Evolutionary conservation across 2,329 filamentous ascomycete species (phyloP).

Genomic region (Ophiostoma sp.): DNA sequence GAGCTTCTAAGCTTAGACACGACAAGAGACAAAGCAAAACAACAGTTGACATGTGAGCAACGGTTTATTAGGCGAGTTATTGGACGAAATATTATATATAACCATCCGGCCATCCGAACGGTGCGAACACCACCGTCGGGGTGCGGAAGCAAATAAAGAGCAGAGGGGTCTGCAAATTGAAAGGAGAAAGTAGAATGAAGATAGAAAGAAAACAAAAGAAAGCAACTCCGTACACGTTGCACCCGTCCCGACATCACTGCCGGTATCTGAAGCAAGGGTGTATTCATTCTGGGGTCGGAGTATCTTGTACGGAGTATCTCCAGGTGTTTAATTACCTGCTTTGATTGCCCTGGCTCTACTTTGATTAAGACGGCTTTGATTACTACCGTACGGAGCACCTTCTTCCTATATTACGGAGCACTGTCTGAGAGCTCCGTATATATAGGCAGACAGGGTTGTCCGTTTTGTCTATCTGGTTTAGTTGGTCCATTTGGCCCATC

Average conservation of each 20-base stretch:
- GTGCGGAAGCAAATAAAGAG: no score
- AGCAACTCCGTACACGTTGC: background rate
- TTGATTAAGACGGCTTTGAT: no score
- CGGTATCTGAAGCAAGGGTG: conserved; percentile 9
- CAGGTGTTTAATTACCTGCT: background rate
- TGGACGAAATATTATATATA: conserved; percentile 2
- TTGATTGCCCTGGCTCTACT: no score
- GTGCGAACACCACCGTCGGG: no score
- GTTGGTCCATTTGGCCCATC: background rate
- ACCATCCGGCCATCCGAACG: no score
- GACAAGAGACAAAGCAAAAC: background rate
- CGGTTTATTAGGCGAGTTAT: background rate
- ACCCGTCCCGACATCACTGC: conserved; percentile 9
- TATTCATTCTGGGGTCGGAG: conserved; percentile 4
- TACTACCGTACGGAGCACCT: background rate
- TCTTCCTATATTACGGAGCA: no score
- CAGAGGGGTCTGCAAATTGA: background rate
- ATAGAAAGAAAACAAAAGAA: background rate
- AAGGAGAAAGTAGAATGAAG: background rate
- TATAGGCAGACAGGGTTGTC: no score
- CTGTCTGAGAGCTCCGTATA: no score
- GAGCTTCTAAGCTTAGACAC: background rate
- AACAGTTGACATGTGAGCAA: conserved; percentile 1
- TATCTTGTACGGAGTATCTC: conserved; percentile 12
- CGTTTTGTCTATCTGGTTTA: no score